Percentiles rank a stretch among this genome's conserved stretches.
Conservation (phyloP, 305 asterid genomes). For the Solanum hybrid region DNA sequence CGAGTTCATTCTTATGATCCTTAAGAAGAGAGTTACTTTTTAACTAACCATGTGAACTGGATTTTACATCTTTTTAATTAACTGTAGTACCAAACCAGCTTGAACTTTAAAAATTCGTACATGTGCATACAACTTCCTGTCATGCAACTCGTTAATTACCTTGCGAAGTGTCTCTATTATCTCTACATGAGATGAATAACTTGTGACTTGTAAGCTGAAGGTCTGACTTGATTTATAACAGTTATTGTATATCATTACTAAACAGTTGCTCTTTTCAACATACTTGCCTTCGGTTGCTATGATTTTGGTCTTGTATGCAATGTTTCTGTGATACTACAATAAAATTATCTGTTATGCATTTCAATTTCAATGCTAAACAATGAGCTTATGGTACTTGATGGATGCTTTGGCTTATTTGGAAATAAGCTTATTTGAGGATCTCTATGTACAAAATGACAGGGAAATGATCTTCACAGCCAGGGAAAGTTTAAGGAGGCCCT, state of each 20-base stretch:
- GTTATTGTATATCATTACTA: not conserved
- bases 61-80: not conserved
- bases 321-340: not conserved
- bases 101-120: not conserved
- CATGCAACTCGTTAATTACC: not conserved
- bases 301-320: not conserved
- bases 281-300: not conserved
- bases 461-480: slow-evolving; percentile 73
- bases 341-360: not conserved
- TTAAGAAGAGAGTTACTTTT: not conserved
- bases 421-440: not conserved
- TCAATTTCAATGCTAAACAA: not conserved
- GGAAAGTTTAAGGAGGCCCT: slow-evolving; percentile 63
- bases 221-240: not conserved
- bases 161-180: not conserved
- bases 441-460: slow-evolving; percentile 39
- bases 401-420: not conserved
- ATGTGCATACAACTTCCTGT: not conserved
- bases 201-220: not conserved
- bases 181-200: not conserved
- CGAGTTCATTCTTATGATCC: not conserved
- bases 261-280: not conserved
- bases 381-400: not conserved
- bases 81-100: not conserved
- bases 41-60: not conserved